Conservation (phyloP, 805 yeast genomes). For the Zygosaccharomyces lentus region DNA sequence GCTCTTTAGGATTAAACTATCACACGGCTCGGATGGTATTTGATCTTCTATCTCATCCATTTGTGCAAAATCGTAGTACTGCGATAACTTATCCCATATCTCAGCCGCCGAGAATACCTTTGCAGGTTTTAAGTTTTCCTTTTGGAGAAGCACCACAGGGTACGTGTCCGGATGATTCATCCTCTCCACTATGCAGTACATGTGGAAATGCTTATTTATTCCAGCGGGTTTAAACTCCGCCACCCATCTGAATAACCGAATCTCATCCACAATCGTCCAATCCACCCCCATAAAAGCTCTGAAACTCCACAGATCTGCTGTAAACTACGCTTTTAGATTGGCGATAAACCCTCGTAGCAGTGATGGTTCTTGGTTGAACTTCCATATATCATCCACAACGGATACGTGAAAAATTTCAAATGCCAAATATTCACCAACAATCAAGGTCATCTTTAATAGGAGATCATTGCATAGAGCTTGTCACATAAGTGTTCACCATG, state of each 20-base stretch:
- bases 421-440: background rate
- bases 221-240: conserved; percentile 72
- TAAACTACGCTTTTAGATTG: background rate
- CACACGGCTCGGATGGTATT: conserved; percentile 3
- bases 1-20: conserved; percentile 6
- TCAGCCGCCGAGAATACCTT: conserved; percentile 43
- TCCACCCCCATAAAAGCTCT: conserved; percentile 20
- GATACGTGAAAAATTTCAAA: conserved; percentile 1
- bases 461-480: background rate
- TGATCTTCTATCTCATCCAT: conserved; percentile 52
- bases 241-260: conserved; percentile 53
- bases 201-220: conserved; percentile 40
- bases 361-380: background rate
- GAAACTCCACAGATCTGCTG: background rate
- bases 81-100: conserved; percentile 53
- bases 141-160: conserved; percentile 35
- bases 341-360: background rate
- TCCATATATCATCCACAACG: conserved; percentile 2
- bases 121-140: conserved; percentile 20
- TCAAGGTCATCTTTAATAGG: background rate
- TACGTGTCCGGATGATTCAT: conserved; percentile 40
- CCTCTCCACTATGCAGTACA: conserved; percentile 35
- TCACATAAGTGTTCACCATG: conserved; percentile 35
- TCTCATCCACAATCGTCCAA: conserved; percentile 64
- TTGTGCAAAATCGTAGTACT: conserved; percentile 52